Base-by-base conservation (phyloP, 768 basidiomycete species). In the Infundibulicybe gibba region DNA sequence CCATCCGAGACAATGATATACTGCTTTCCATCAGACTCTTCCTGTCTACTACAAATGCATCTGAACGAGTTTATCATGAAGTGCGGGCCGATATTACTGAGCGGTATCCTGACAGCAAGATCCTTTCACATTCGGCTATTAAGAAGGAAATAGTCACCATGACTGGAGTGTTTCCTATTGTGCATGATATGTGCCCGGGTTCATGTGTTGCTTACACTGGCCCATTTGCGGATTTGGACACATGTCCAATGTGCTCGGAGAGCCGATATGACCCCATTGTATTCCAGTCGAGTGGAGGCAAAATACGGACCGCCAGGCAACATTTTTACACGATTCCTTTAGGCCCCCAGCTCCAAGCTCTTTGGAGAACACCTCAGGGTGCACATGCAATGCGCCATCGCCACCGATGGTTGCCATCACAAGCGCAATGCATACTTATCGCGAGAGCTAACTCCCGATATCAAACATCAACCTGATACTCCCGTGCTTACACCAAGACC, bases 271-370 rank as follows among this genome's bases (percentile, higher is more conserved):
- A 64, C 14, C 48, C 52, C 2, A 15, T 37, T n/a, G 17, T 49
- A 12, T n/a, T n/a, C n/a, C n/a, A n/a, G n/a, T n/a, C n/a, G n/a
- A 45, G 9, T 47, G 46, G 6, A 45, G 43, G 16, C 25, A 50
- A 44, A 10, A 35, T 59, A 0, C 25, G 6, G 47, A 16, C 20
- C 44, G 1, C 50, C 69, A 0, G 54, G 0, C 58, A 65, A 6
- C 51, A 61, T 4, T 72, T 72, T 43, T 49, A 47, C 0, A 77
- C 73, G 0, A 64, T 79, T 2, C 70, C 66, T 0, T 17, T 77
- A 12, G 72, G 73, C 1, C 71, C 71, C 0, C 66, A 69, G 20
- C 49, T 77, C 0, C 77, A 79, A 41, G 66, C 70, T 0, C 40
- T 68, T 1, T 59, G 55, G n/a, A 33, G 61, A 0, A 52, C 44